Evolutionary conservation across 768 basidiomycete species (phyloP).

Genomic region (Leucogyrophana mollusca): DNA sequence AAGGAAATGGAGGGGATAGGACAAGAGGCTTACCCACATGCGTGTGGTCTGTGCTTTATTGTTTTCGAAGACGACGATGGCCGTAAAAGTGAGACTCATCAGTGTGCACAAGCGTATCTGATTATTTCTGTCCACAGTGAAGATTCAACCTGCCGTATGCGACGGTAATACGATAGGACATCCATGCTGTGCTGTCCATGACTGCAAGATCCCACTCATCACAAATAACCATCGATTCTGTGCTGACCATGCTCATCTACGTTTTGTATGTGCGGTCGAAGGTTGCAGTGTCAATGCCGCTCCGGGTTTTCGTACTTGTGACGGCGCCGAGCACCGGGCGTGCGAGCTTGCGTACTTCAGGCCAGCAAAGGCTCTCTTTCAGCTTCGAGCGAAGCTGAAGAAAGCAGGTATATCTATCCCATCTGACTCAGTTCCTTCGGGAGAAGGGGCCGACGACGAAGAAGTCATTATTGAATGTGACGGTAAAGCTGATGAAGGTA

Average conservation of each 20-base stretch:
- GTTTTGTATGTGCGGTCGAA: constrained; percentile 17
- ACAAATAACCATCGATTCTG: constrained; percentile 22
- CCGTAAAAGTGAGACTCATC: too few relatives aligned
- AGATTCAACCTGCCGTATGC: constrained; percentile 7
- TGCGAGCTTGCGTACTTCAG: constrained; percentile 19
- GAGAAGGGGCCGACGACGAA: background rate
- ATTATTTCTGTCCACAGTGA: too few relatives aligned
- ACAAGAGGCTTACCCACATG: constrained; percentile 10
- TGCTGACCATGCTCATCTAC: constrained; percentile 11
- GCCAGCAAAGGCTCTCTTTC: constrained; percentile 22
- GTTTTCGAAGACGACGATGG: constrained; percentile 4
- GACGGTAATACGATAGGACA: constrained; percentile 25
- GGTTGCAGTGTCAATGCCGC: constrained; percentile 12
- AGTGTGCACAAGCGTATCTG: too few relatives aligned
- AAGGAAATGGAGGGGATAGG: constrained; percentile 9
- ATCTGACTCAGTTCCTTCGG: constrained; percentile 3
- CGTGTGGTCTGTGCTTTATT: constrained; percentile 10
- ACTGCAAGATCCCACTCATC: constrained; percentile 22
- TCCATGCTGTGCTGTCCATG: constrained; percentile 27
- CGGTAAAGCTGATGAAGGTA: constrained; percentile 10
- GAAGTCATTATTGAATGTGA: constrained; percentile 3
- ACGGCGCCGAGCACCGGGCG: constrained; percentile 15
- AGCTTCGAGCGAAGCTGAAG: constrained; percentile 14
- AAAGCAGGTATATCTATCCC: constrained; percentile 8
- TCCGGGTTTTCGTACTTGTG: constrained; percentile 20